Evolutionary conservation across 768 basidiomycete genomes (phyloP).

Genomic region (Boletus sensibilis): DNA sequence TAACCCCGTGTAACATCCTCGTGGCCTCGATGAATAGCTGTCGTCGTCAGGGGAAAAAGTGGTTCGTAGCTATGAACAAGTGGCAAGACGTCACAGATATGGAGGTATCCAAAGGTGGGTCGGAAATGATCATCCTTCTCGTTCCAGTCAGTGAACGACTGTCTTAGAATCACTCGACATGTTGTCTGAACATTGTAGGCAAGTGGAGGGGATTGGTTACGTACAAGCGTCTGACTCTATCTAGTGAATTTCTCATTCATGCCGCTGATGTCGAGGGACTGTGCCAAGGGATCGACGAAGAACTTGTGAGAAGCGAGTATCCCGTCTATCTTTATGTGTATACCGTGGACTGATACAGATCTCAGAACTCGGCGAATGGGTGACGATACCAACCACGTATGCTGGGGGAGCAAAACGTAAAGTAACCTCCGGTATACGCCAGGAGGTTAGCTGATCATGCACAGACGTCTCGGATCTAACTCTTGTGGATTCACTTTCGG

Average conservation of each 20-base stretch:
- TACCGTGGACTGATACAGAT: constrained; percentile 10
- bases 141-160: not conserved
- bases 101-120: constrained; percentile 78
- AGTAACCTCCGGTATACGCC: not conserved
- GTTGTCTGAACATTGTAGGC: constrained; percentile 83
- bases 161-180: constrained; percentile 71
- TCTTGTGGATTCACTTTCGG: constrained; percentile 75
- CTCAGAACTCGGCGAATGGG: constrained; percentile 88
- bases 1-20: not conserved
- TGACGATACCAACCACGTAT: constrained; percentile 88
- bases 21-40: constrained; percentile 53
- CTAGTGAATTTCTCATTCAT: constrained; percentile 90
- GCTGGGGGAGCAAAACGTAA: constrained; percentile 93
- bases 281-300: constrained; percentile 93
- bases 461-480: constrained; percentile 78
- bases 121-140: not conserved
- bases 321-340: not conserved
- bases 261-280: constrained; percentile 99
- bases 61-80: constrained; percentile 98
- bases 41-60: constrained; percentile 67
- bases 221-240: constrained; percentile 14
- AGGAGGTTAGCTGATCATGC: constrained; percentile 1
- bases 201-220: constrained; percentile 7
- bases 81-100: constrained; percentile 97
- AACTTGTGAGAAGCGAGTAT: constrained; percentile 71